Evolutionary conservation across 2,329 filamentous ascomycete genomes (phyloP), one percentile per base, ranked within the genome.

Genomic region (Microsporum ferrugineum): DNA sequence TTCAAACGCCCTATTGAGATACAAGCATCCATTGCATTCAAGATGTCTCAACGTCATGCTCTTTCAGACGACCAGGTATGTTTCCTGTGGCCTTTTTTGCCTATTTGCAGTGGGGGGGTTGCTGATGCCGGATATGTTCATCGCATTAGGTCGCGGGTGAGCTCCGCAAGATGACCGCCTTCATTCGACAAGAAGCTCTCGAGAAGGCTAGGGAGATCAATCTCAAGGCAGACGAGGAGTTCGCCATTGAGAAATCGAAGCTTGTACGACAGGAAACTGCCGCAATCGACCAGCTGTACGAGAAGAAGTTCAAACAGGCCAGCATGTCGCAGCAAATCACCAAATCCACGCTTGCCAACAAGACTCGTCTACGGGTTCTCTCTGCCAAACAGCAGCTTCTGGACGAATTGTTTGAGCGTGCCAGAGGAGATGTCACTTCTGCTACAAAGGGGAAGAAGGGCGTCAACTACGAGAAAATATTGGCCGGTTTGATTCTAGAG

Each of bases 131-230:
- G 31, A 14, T 41, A 8, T 5, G n/a, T 39, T 14, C 41, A 65
- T 61, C 63, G 65, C 61, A 62, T 51, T 62, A 97, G 91, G 94
- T 99, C 83, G 87, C 89, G 79, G 87, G 89, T 79, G 94, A 99
- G 85, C 89, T 99, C 78, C 91, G 89, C 83, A 99, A 99, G 85
- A 99, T 99, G 94, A 97, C 94, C 63, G 92, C 91, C 74, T 99
- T 99, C 84, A 99, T 99, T 85, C 89, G 91, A 77, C 94, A 97
- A 80, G 94, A 99, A 80, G 94, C 94, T 63, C 84, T 88, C 72
- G 94, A 99, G 76, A 99, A 99, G 79, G 91, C 91, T 70, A 88
- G 88, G 74, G 94, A 99, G 78, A 97, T 99, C 77, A 85, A 94
- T 73, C 88, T 97, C 79, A 97, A 97, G 79, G 94, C 94, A 76